phyloP scores from a whole-genome alignment of 257 asterid genomes.

The Linaria vulgaris region DNA sequence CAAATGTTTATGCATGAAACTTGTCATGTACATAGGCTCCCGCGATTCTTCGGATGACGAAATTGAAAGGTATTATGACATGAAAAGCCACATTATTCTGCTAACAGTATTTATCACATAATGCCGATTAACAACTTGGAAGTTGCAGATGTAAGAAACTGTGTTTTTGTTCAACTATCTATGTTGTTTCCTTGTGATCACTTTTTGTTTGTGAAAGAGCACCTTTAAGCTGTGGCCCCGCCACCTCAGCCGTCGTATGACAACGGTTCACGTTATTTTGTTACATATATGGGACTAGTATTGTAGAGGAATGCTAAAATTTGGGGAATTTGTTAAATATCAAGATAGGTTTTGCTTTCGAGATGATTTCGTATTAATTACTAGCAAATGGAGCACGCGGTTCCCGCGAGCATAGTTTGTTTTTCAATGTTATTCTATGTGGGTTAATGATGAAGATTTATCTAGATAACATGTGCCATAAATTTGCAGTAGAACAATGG shows the following conservation, averaged over 20 bases:
- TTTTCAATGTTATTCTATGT: too few relatives aligned
- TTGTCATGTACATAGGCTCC: not conserved
- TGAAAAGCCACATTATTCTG: not conserved
- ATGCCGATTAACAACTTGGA: conserved; percentile 18
- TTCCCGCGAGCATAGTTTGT: too few relatives aligned
- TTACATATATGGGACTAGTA: not conserved
- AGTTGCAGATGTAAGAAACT: conserved; percentile 23
- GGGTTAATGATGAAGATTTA: too few relatives aligned
- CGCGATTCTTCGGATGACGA: not conserved
- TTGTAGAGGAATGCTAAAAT: not conserved
- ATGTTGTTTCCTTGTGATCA: not conserved
- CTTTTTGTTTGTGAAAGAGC: not conserved
- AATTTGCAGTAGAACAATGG: too few relatives aligned
- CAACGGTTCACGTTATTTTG: conserved; percentile 22
- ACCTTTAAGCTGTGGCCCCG: conserved; percentile 9
- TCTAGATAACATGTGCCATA: too few relatives aligned
- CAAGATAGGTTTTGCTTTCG: conserved; percentile 1
- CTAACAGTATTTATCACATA: conserved; percentile 22
- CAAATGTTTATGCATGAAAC: not conserved
- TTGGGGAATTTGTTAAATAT: conserved; percentile 25
- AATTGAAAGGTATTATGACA: not conserved
- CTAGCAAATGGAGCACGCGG: too few relatives aligned
- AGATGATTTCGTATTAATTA: too few relatives aligned
- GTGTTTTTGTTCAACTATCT: not conserved
- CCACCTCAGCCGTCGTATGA: conserved; percentile 16